phyloP scores from a whole-genome alignment of 2,329 filamentous ascomycete genomes.

The Fusarium mangiferae region DNA sequence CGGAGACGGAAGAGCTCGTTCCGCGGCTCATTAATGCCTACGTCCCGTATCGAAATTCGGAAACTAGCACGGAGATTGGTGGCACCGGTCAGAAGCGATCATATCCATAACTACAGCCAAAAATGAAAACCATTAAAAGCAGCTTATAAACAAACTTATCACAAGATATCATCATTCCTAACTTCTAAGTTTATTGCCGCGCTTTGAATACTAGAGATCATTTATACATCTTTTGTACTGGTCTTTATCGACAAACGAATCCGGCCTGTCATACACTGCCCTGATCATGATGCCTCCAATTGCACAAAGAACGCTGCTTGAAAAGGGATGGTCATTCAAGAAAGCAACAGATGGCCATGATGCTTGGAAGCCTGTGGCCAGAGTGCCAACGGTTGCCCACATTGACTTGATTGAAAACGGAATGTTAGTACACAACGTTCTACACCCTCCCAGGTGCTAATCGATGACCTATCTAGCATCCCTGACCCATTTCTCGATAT shows the following conservation, averaged over 20 bases:
- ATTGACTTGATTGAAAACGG: constrained; percentile 21
- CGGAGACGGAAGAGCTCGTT: neutral
- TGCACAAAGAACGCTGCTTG: neutral
- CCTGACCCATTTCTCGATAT: constrained; percentile 2
- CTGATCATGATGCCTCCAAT: neutral
- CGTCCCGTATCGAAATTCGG: neutral
- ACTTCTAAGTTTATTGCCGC: fast-evolving
- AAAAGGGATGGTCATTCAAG: constrained; percentile 9
- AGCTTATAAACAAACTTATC: neutral
- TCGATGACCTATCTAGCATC: neutral
- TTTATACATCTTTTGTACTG: too few species aligned
- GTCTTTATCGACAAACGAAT: neutral
- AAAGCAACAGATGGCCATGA: neutral
- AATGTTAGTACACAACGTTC: neutral
- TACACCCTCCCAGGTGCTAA: neutral
- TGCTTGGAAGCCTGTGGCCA: constrained; percentile 3
- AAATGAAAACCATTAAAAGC: neutral
- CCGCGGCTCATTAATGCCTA: neutral
- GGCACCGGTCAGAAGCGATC: neutral
- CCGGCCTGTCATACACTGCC: too few species aligned
- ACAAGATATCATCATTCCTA: neutral
- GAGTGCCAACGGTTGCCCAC: constrained; percentile 20
- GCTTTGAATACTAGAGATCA: too few species aligned
- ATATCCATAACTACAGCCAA: too few species aligned
- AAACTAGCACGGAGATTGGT: neutral